A percentile compares a stretch with the other conserved stretches of the same genome.
These are phyloP conservation scores for Cercospora berteroae DNA, from an alignment of 2,329 filamentous ascomycete genomes.

Conservation along the genomic window DNA sequence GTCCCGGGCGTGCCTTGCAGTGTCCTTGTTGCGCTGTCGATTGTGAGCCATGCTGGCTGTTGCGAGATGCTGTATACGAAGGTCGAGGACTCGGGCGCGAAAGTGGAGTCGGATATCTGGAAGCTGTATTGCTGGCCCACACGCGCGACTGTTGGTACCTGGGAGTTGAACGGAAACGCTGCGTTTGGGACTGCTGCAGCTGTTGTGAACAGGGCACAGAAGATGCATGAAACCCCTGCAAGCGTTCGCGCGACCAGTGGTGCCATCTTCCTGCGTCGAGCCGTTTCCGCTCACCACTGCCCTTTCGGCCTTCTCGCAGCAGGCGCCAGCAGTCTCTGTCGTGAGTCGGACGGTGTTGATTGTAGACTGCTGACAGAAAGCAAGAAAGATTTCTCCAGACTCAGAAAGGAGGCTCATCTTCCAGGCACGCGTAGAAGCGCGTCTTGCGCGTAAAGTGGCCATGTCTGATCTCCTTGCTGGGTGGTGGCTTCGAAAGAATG, in stretches of 20 bases:
- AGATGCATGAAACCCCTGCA: conserved; percentile 19
- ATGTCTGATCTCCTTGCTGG: conserved; percentile 29
- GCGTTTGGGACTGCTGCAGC: conserved; percentile 37
- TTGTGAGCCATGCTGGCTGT: conserved; percentile 70
- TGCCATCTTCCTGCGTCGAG: conserved; percentile 15
- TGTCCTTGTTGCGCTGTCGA: conserved; percentile 63
- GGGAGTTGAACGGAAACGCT: conserved; percentile 76
- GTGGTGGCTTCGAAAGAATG: conserved; percentile 29
- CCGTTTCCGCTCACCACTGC: conserved; percentile 2
- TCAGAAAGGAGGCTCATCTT: conserved; percentile 15
- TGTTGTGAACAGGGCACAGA: conserved; percentile 20
- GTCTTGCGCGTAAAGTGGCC: conserved; percentile 27
- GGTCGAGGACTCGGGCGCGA: conserved; percentile 56
- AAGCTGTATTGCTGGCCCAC: conserved; percentile 67
- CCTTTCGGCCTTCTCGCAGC: background rate
- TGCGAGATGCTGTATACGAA: conserved; percentile 66
- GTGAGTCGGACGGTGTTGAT: background rate
- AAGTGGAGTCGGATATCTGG: conserved; percentile 70
- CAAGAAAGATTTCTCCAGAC: conserved; percentile 14
- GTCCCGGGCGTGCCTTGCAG: conserved; percentile 68
- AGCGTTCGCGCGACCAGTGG: conserved; percentile 17
- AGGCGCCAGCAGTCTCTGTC: background rate
- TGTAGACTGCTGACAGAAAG: background rate
- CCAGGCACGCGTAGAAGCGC: conserved; percentile 20
- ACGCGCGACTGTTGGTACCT: conserved; percentile 76